These are phyloP conservation scores for Fusarium kyushuense DNA, from an alignment of 2,329 filamentous ascomycete species.

Conservation along the genomic window DNA sequence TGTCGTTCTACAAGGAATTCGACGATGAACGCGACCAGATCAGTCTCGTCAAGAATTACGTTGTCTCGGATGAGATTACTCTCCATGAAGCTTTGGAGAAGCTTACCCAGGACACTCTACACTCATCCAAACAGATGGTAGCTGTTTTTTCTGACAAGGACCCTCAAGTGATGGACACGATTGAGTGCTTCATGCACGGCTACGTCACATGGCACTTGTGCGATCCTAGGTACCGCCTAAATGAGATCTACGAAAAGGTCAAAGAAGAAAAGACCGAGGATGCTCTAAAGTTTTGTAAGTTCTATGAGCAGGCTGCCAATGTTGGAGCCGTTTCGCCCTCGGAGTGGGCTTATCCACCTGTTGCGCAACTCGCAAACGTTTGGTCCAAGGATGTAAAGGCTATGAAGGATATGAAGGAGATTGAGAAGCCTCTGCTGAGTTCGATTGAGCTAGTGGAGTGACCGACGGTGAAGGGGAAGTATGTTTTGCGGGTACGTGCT, in stretches of 20 bases:
- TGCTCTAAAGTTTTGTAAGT: not conserved
- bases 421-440: not conserved
- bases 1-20: constrained; percentile 9
- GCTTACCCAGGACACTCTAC: not conserved
- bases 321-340: not conserved
- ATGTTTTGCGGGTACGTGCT: not conserved
- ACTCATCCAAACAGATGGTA: not conserved
- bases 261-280: not conserved
- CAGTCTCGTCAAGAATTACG: constrained; percentile 2
- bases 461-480: not conserved
- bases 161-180: constrained; percentile 6
- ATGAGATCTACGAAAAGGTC: not conserved
- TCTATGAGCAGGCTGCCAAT: not conserved
- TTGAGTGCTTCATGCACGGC: constrained; percentile 4
- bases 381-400: not conserved
- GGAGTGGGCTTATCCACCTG: not conserved
- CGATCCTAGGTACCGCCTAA: not conserved
- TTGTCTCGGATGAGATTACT: not conserved
- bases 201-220: constrained; percentile 3
- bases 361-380: not conserved
- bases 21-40: constrained; percentile 2
- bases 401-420: not conserved
- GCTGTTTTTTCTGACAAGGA: constrained; percentile 4
- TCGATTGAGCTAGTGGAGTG: not conserved
- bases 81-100: not conserved